phyloP scores from a whole-genome alignment of 2,329 filamentous ascomycete species.

The Scedosporium apiospermum region DNA sequence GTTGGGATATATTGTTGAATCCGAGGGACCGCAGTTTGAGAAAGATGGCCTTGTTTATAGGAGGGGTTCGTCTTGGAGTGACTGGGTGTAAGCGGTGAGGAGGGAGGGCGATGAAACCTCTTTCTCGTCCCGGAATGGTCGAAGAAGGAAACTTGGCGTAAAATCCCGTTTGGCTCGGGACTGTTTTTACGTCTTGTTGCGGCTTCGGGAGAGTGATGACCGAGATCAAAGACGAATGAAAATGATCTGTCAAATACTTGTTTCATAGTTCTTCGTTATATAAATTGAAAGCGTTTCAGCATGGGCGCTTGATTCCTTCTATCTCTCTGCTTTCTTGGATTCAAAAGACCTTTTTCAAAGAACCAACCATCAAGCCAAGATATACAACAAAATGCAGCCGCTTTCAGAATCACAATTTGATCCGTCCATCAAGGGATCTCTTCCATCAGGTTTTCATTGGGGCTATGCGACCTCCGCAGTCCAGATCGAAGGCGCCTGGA shows the following conservation, averaged over 20 bases:
- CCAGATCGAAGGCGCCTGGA: slow-evolving; percentile 31
- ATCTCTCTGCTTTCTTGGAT: too few relatives aligned
- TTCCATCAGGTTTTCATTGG: slow-evolving; percentile 15
- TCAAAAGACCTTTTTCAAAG: too few relatives aligned
- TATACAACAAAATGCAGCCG: too few relatives aligned
- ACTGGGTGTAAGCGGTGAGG: slow-evolving; percentile 14
- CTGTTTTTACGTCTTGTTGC: too few relatives aligned
- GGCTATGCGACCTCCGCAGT: slow-evolving; percentile 30
- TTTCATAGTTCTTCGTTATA: too few relatives aligned
- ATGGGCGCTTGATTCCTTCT: too few relatives aligned
- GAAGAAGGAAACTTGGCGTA: not conserved
- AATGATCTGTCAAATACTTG: too few relatives aligned
- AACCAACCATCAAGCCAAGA: too few relatives aligned
- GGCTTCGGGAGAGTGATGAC: too few relatives aligned
- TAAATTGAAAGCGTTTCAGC: too few relatives aligned
- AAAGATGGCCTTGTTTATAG: slow-evolving; percentile 15
- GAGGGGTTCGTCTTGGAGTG: slow-evolving; percentile 16
- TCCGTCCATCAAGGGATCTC: not conserved
- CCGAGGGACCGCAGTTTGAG: slow-evolving; percentile 41
- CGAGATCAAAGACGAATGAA: too few relatives aligned
- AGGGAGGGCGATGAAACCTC: too few relatives aligned
- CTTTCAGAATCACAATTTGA: not conserved
- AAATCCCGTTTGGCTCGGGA: not conserved
- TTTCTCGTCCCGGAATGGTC: not conserved
- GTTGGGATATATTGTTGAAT: slow-evolving; percentile 42